These are phyloP conservation scores for Vaccinium corymbosum DNA, from an alignment of 148 eudicot genomes.

Conservation along the genomic window DNA sequence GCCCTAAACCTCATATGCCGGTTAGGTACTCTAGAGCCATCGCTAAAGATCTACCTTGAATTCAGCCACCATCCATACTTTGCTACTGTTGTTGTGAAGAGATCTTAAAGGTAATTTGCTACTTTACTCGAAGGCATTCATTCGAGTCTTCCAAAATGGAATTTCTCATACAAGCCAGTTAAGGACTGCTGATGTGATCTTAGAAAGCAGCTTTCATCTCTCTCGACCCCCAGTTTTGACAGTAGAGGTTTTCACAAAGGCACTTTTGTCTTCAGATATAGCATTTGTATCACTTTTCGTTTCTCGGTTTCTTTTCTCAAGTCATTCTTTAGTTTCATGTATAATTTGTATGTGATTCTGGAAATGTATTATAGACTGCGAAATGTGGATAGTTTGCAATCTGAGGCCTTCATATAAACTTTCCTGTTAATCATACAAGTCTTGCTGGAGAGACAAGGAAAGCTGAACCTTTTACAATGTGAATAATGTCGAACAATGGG, in stretches of 20 bases:
- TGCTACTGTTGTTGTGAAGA: conserved; percentile 83
- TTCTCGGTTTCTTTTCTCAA: conserved; percentile 4
- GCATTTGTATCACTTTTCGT: conserved; percentile 13
- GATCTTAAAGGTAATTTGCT: conserved; percentile 32
- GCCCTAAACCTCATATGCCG: conserved; percentile 73
- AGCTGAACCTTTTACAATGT: neutral
- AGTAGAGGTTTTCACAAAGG: conserved; percentile 13
- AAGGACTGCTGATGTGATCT: conserved; percentile 56
- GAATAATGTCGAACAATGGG: neutral
- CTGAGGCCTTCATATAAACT: neutral
- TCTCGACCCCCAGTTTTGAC: conserved; percentile 35
- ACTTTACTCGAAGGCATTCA: conserved; percentile 8
- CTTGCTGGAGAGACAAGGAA: neutral
- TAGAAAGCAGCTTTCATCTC: conserved; percentile 21
- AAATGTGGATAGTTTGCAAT: neutral
- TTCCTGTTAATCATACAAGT: neutral
- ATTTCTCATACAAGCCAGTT: conserved; percentile 36
- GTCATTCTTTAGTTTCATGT: conserved; percentile 14
- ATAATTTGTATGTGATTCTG: neutral
- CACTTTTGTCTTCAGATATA: conserved; percentile 19
- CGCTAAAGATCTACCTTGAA: conserved; percentile 73
- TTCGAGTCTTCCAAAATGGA: conserved; percentile 17
- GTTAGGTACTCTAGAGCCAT: conserved; percentile 59
- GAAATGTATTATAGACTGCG: neutral
- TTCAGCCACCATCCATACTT: conserved; percentile 80